phyloP scores from a whole-genome alignment of 2,329 filamentous ascomycete genomes.

The Rutstroemia sp. region DNA sequence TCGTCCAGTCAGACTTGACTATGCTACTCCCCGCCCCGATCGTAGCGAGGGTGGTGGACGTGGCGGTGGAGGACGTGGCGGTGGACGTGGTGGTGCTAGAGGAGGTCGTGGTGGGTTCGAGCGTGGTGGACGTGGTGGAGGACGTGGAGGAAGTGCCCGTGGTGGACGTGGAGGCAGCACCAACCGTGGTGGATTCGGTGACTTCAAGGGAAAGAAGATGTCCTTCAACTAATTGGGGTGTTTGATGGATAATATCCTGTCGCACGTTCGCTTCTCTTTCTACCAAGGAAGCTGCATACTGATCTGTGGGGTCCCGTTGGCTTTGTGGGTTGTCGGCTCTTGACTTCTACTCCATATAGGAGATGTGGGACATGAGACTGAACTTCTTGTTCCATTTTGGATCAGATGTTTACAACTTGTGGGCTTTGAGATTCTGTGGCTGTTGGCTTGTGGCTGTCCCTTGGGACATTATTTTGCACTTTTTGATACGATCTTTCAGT shows the following conservation, averaged over 20 bases:
- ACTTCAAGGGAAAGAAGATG: slow-evolving; percentile 50
- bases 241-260: slow-evolving; percentile 18
- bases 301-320: slow-evolving; percentile 28
- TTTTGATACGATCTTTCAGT: slow-evolving; percentile 21
- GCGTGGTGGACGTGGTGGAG: slow-evolving; percentile 35
- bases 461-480: slow-evolving; percentile 14
- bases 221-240: slow-evolving; percentile 28
- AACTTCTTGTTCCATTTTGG: slow-evolving; percentile 11
- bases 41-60: slow-evolving; percentile 39
- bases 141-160: slow-evolving; percentile 33
- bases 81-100: slow-evolving; percentile 26
- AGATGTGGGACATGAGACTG: slow-evolving; percentile 32
- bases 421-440: slow-evolving; percentile 28
- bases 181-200: slow-evolving; percentile 45
- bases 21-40: slow-evolving; percentile 51
- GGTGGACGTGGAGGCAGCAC: too few species aligned
- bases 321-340: slow-evolving; percentile 33
- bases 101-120: slow-evolving; percentile 27
- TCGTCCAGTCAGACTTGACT: slow-evolving; percentile 62
- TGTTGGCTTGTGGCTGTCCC: slow-evolving; percentile 30
- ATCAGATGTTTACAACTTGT: slow-evolving; percentile 21
- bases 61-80: slow-evolving; percentile 33
- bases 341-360: slow-evolving; percentile 30
- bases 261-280: slow-evolving; percentile 19
- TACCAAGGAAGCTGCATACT: slow-evolving; percentile 13